Evolutionary conservation across 768 basidiomycete species (phyloP).

Genomic region (Kwoniella dejecticola): DNA sequence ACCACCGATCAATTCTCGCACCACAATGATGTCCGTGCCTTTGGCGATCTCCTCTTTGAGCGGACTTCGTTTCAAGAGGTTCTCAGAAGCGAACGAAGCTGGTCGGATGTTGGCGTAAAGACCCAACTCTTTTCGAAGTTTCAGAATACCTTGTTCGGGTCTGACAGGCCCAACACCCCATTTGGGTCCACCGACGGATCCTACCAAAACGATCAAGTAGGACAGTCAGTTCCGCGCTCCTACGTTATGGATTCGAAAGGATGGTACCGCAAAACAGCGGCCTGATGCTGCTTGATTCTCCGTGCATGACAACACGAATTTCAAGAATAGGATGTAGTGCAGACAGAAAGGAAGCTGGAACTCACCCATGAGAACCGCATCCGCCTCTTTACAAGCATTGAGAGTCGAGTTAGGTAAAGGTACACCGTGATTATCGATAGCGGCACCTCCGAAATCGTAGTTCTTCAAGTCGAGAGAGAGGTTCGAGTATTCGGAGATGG

Average conservation of each 20-base stretch:
- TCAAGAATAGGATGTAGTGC: neutral
- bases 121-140: slow-evolving; percentile 85
- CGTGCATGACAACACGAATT: neutral
- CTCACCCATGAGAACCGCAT: slow-evolving; percentile 93
- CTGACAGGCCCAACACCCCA: slow-evolving; percentile 93
- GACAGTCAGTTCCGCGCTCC: neutral
- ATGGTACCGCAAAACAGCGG: too few species aligned
- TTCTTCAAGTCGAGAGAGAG: slow-evolving; percentile 73
- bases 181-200: slow-evolving; percentile 97
- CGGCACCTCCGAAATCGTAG: slow-evolving; percentile 85
- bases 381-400: slow-evolving; percentile 84
- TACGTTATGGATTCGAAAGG: too few species aligned
- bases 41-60: slow-evolving; percentile 77
- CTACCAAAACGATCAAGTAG: slow-evolving; percentile 57
- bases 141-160: slow-evolving; percentile 87
- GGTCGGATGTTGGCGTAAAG: slow-evolving; percentile 98
- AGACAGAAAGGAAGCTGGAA: too few species aligned
- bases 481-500: slow-evolving; percentile 66
- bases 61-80: slow-evolving; percentile 83
- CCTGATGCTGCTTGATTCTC: neutral
- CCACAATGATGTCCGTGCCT: slow-evolving; percentile 82
- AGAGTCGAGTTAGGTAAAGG: slow-evolving; percentile 82
- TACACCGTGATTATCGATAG: slow-evolving; percentile 84
- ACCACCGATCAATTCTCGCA: slow-evolving; percentile 95
- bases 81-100: slow-evolving; percentile 89